These are phyloP conservation scores for Schwanniomyces vanrijiae DNA, from an alignment of 805 yeast genomes.

Conservation along the genomic window DNA sequence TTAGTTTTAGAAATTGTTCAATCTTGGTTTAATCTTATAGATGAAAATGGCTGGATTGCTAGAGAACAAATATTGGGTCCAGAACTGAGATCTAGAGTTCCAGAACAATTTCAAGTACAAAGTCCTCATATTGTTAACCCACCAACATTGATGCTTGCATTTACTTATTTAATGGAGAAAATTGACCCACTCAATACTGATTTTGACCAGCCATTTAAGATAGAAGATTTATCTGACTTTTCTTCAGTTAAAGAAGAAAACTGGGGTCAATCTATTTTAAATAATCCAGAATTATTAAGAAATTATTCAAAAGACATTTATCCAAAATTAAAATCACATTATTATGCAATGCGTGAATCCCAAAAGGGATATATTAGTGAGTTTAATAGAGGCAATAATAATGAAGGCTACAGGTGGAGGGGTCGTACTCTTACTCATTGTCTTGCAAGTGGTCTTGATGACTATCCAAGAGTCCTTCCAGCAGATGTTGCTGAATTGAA, in stretches of 20 bases:
- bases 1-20: constrained; percentile 73
- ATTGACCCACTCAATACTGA: not conserved
- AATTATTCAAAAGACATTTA: constrained; percentile 65
- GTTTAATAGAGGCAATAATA: constrained; percentile 54
- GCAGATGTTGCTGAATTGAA: constrained; percentile 89
- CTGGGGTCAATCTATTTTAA: constrained; percentile 53
- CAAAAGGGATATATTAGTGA: constrained; percentile 76
- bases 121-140: constrained; percentile 92
- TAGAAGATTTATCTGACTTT: constrained; percentile 16
- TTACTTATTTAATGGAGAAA: constrained; percentile 53
- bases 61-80: constrained; percentile 92
- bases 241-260: constrained; percentile 14
- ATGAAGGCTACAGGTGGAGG: constrained; percentile 87
- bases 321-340: constrained; percentile 75
- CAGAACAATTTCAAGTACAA: constrained; percentile 78
- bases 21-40: constrained; percentile 87
- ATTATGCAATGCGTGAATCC: constrained; percentile 78
- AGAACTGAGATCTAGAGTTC: constrained; percentile 87
- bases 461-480: constrained; percentile 81
- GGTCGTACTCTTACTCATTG: constrained; percentile 87
- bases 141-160: constrained; percentile 82
- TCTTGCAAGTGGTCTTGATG: constrained; percentile 92
- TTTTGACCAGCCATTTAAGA: constrained; percentile 28
- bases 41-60: constrained; percentile 94
- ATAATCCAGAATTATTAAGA: constrained; percentile 57